These are phyloP conservation scores for Phascolomyces articulosus DNA, from an alignment of 371 early-diverging fungal species.

Conservation along the genomic window DNA sequence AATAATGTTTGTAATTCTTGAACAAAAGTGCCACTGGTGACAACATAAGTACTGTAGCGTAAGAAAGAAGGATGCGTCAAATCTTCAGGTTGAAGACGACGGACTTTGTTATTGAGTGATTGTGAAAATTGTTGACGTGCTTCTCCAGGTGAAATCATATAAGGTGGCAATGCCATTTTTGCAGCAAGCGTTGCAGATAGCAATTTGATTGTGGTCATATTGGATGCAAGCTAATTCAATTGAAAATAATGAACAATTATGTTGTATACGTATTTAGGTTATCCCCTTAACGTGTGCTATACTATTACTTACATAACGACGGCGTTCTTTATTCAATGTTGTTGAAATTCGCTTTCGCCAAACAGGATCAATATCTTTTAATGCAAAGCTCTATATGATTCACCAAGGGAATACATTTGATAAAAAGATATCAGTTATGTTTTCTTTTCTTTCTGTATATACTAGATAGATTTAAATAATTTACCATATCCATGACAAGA, in stretches of 20 bases:
- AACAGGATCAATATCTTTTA: conserved; percentile 13
- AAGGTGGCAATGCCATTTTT: conserved; percentile 47
- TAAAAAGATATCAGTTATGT: too few relatives aligned
- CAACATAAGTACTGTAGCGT: conserved; percentile 36
- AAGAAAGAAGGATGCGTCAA: conserved; percentile 32
- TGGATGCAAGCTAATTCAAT: conserved; percentile 34
- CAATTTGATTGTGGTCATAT: conserved; percentile 45
- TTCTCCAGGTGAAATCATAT: conserved; percentile 35
- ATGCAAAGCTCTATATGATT: neutral
- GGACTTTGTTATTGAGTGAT: conserved; percentile 27
- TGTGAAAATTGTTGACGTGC: conserved; percentile 25
- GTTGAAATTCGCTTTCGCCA: conserved; percentile 29
- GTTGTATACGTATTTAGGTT: neutral
- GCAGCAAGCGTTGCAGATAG: conserved; percentile 37
- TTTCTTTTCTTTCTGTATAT: too few relatives aligned
- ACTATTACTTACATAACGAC: conserved; percentile 36
- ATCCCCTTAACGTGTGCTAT: too few relatives aligned
- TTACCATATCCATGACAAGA: conserved; percentile 42
- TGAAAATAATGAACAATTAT: neutral
- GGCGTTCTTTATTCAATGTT: conserved; percentile 31
- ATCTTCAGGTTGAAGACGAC: conserved; percentile 23
- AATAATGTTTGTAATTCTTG: conserved; percentile 35
- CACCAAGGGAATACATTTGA: too few relatives aligned
- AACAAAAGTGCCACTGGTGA: conserved; percentile 37
- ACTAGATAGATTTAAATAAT: too few relatives aligned